These are phyloP conservation scores for Onygena corvina DNA, from an alignment of 2,329 filamentous ascomycete species.

Conservation along the genomic window DNA sequence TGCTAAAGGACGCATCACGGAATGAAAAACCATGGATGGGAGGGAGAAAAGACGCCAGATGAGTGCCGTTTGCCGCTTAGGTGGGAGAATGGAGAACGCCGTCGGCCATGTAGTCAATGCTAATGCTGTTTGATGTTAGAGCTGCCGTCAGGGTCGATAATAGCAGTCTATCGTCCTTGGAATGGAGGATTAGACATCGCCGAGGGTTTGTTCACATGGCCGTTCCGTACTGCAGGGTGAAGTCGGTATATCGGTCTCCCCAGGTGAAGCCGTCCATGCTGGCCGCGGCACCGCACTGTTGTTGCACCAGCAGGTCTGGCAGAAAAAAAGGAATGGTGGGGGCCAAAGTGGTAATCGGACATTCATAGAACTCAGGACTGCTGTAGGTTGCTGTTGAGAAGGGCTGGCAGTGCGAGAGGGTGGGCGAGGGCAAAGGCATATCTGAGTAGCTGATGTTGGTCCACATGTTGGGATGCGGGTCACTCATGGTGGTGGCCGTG, in stretches of 20 bases:
- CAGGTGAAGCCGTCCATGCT: constrained; percentile 72
- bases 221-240: constrained; percentile 56
- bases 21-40: constrained; percentile 28
- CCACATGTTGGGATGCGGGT: constrained; percentile 66
- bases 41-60: constrained; percentile 29
- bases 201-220: constrained; percentile 56
- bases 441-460: constrained; percentile 58
- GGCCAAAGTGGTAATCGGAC: constrained; percentile 52
- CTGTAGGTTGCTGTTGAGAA: constrained; percentile 57
- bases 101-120: constrained; percentile 42
- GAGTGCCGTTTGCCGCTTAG: constrained; percentile 27
- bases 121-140: constrained; percentile 4
- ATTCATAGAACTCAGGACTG: constrained; percentile 58
- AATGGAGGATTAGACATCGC: constrained; percentile 15
- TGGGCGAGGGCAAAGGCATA: constrained; percentile 61
- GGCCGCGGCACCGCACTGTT: constrained; percentile 66
- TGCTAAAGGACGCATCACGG: constrained; percentile 36
- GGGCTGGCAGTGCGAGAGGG: constrained; percentile 67
- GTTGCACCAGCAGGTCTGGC: constrained; percentile 73
- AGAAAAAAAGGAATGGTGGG: constrained; percentile 66
- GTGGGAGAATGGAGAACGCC: constrained; percentile 41
- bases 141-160: constrained; percentile 28
- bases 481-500: constrained; percentile 56
- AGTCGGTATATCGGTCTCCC: constrained; percentile 68
- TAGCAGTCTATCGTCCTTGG: constrained; percentile 15